phyloP scores from a whole-genome alignment of 2,329 filamentous ascomycete species.

The Colletotrichum sp. region DNA sequence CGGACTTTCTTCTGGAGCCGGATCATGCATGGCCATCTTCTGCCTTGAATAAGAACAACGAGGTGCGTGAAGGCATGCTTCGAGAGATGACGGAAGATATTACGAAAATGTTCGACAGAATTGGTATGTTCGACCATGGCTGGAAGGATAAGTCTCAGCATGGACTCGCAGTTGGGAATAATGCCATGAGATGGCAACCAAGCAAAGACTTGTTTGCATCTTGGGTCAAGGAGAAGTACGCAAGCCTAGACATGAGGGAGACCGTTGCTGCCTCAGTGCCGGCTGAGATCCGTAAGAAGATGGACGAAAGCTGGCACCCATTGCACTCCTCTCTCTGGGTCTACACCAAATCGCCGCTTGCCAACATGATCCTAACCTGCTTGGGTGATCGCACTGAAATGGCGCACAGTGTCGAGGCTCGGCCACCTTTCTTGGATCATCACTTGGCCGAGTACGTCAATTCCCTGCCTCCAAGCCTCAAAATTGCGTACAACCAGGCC shows the following conservation, averaged over 20 bases:
- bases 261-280: neutral
- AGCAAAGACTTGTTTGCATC: neutral
- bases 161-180: neutral
- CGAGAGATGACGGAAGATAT: conserved; percentile 6
- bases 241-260: neutral
- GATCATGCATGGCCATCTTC: conserved; percentile 41
- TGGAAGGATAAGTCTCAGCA: neutral
- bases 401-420: conserved; percentile 39
- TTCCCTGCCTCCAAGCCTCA: conserved; percentile 3
- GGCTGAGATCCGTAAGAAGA: conserved; percentile 25
- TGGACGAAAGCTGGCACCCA: conserved; percentile 31
- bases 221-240: conserved; percentile 6
- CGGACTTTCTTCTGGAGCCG: conserved; percentile 53
- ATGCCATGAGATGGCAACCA: conserved; percentile 1
- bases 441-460: conserved; percentile 32
- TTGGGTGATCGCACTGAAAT: conserved; percentile 40
- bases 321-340: conserved; percentile 31
- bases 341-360: conserved; percentile 25
- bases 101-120: conserved; percentile 3
- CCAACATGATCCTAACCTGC: conserved; percentile 31
- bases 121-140: conserved; percentile 11
- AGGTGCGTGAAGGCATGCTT: neutral
- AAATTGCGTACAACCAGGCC: neutral
- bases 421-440: conserved; percentile 39
- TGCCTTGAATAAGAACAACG: neutral